Percentiles rank a stretch among this genome's conserved stretches.
Evolutionary conservation across 106 monocot species (phyloP).

Genomic region (Allium fistulosum): DNA sequence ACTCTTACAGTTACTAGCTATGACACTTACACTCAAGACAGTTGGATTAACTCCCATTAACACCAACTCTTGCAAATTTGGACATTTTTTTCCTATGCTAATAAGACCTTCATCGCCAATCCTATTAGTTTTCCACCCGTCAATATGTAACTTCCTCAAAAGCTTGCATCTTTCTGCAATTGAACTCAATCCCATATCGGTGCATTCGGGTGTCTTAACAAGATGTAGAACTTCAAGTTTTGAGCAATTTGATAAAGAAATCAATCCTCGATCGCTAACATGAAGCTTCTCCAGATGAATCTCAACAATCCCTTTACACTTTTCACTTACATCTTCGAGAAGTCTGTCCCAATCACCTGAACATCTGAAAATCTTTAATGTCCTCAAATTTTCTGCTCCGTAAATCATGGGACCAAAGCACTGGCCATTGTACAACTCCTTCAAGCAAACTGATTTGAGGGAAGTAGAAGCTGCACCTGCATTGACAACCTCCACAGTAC

Average conservation of each 20-base stretch:
- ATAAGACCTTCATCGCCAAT: conserved; percentile 65
- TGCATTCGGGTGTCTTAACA: conserved; percentile 73
- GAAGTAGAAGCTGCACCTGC: conserved; percentile 18
- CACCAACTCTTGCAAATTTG: conserved; percentile 68
- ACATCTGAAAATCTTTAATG: conserved; percentile 55
- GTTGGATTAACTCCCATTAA: conserved; percentile 86
- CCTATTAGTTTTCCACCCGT: conserved; percentile 79
- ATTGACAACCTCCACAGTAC: background rate
- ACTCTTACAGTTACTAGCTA: conserved; percentile 52
- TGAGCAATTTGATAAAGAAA: conserved; percentile 29
- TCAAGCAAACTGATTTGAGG: conserved; percentile 51
- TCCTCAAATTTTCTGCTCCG: conserved; percentile 44
- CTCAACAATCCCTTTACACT: conserved; percentile 34
- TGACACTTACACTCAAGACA: conserved; percentile 31
- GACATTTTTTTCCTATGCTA: conserved; percentile 36
- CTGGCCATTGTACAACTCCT: conserved; percentile 74
- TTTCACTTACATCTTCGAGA: conserved; percentile 26
- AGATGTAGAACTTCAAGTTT: conserved; percentile 67
- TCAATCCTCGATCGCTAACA: conserved; percentile 60
- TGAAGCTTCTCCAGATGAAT: conserved; percentile 81
- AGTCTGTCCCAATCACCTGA: conserved; percentile 72
- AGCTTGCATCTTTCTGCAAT: conserved; percentile 41
- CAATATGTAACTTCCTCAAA: conserved; percentile 78
- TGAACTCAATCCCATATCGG: conserved; percentile 39
- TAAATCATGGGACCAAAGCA: conserved; percentile 50